phyloP scores from a whole-genome alignment of 441 rosid genomes.

The Brassica hybrid region DNA sequence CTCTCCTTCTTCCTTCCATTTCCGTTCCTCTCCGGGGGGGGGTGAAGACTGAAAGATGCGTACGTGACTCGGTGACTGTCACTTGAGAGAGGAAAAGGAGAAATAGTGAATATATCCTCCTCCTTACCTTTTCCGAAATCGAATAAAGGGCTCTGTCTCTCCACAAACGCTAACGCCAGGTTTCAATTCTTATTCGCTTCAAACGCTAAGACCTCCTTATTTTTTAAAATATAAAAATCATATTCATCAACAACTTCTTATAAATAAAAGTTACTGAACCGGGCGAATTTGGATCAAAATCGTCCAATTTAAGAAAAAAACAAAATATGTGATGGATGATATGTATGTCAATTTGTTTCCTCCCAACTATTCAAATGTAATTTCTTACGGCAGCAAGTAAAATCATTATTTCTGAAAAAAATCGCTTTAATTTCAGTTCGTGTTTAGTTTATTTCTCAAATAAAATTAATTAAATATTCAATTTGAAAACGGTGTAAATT shows the following conservation, averaged over 20 bases:
- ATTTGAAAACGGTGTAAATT: too few relatives aligned
- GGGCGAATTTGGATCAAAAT: neutral
- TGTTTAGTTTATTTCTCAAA: neutral
- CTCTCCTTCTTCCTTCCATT: conserved; percentile 36
- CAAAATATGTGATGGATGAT: too few relatives aligned
- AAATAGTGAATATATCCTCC: neutral
- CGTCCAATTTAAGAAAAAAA: neutral
- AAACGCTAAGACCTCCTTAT: neutral
- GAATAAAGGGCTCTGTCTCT: neutral
- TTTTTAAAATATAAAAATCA: too few relatives aligned
- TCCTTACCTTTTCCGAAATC: neutral
- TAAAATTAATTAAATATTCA: too few relatives aligned
- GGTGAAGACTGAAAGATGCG: neutral
- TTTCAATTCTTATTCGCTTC: neutral
- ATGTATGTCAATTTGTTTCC: too few relatives aligned
- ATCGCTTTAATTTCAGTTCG: neutral
- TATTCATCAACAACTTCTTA: neutral
- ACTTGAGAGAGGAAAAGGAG: neutral
- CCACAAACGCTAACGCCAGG: conserved; percentile 2
- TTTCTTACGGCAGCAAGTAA: neutral
- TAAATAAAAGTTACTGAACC: neutral
- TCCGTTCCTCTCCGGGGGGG: neutral
- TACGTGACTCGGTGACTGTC: neutral
- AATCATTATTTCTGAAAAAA: neutral
- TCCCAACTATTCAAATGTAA: neutral